Conservation (phyloP, 2,329 filamentous ascomycete species). For the Fusarium equiseti region DNA sequence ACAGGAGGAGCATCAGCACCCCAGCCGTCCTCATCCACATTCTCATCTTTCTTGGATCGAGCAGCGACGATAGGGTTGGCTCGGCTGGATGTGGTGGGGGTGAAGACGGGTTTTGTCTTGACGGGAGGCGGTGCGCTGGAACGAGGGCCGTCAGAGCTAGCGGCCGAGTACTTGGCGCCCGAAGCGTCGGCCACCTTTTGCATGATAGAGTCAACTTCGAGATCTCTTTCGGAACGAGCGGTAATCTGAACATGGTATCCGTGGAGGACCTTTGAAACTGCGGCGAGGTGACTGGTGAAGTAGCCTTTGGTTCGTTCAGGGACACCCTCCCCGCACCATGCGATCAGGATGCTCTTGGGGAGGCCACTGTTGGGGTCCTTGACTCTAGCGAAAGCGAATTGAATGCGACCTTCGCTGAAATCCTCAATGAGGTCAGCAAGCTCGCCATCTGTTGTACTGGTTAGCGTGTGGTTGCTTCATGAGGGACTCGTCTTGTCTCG, state of each 20-base stretch:
- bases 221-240: slow-evolving; percentile 88
- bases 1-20: slow-evolving; percentile 93
- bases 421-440: slow-evolving; percentile 91
- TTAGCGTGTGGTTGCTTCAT: slow-evolving; percentile 31
- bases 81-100: slow-evolving; percentile 72
- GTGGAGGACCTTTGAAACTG: slow-evolving; percentile 92
- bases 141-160: slow-evolving; percentile 66
- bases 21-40: slow-evolving; percentile 90
- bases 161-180: slow-evolving; percentile 90
- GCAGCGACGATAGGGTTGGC: slow-evolving; percentile 75
- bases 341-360: slow-evolving; percentile 92
- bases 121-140: slow-evolving; percentile 73
- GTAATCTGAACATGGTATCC: slow-evolving; percentile 99
- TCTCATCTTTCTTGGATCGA: slow-evolving; percentile 69
- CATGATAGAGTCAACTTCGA: slow-evolving; percentile 88
- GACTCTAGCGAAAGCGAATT: slow-evolving; percentile 97
- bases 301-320: slow-evolving; percentile 99
- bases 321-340: slow-evolving; percentile 97
- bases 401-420: slow-evolving; percentile 94
- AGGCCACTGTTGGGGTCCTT: slow-evolving; percentile 92
- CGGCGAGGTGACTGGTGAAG: slow-evolving; percentile 92
- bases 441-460: slow-evolving; percentile 78
- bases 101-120: slow-evolving; percentile 92
- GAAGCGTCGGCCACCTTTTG: slow-evolving; percentile 96
- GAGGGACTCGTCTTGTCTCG: slow-evolving; percentile 1